Evolutionary conservation across 257 asterid species (phyloP), one percentile per base, ranked within the genome.

Genomic region (Nicotiana tabacum): DNA sequence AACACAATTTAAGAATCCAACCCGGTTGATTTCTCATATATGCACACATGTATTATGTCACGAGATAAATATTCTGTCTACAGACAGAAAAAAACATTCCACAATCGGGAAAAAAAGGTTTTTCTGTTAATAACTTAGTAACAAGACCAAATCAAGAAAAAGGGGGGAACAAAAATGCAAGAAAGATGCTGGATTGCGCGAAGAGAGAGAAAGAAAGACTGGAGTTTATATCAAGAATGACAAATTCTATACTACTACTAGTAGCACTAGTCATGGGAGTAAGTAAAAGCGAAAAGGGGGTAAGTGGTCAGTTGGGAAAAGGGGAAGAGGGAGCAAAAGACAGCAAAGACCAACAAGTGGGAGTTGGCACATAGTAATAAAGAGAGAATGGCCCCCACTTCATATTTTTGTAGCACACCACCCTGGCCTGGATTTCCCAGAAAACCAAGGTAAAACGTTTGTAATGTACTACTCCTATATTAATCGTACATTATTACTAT

Each of bases 281-380:
- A 85, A 79, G 58, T 83, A 68, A 80, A 83, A 85, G 80, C 70
- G 78, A 79, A 80, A 84, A 58, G 82, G 62, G 77, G 72, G 82
- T 70, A 68, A 86, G 88, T 80, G 93, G 92, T 87, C 80, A 84
- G 84, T 85, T 58, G 83, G 87, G 85, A 64, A 83, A 12, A 72
- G 13, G 12, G 64, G 16, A 18, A 24, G 43, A 15, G 16, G 64
- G 29, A 16, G 17, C 46, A 48, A 51, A 27, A 85, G 90, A 87
- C 89, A 88, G 88, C 89, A 82, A 85, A 88, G 89, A 90, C 82
- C 77, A 87, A 84, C 92, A 89, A 90, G 95, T 92, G 93, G 97
- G 91, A 86, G 83, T 67, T 66, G 30, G 55, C 67, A 66, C 81
- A 83, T 32, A 32, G 3, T 48, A 24, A 11, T 51, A 74, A 74